Evolutionary conservation across 305 asterid species (phyloP), one percentile per base, ranked within the genome.

Genomic region (Rubia balearica): DNA sequence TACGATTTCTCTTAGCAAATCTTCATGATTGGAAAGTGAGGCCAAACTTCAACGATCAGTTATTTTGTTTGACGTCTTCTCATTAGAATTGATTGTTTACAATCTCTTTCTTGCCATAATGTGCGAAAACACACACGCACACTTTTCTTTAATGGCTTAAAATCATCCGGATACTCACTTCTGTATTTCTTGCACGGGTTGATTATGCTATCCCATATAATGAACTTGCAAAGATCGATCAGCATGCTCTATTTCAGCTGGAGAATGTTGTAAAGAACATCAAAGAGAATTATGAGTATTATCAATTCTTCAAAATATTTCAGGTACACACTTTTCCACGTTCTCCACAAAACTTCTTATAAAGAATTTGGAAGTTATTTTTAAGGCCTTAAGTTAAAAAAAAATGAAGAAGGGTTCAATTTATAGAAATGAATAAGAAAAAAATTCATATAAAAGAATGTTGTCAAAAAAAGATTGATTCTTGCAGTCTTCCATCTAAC

Each of bases 11-110:
- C 81, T 76, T 94, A 78, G 99, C 89, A 56, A 94, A 94, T 80
- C 89, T 94, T 75, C 99, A 91, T 36, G 99, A 94, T 77, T 94
- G 99, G 99, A 89, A 94, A 80, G 99, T 94, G 86, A 68, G 84
- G 67, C 74, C 40, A 43, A 56, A 48, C 33, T 38, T 55, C 69
- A 22, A 24, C 66, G 33, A 21, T 30, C n/a, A 2, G 9, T 63
- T 41, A 9, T 64, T 42, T 61, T 68, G 10, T 69, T 67, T 59
- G 8, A 43, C 38, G 51, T 13, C 10, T 64, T 40, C 51, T 27
- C 51, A 24, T 21, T 21, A 46, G 21, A 68, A 24, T 4, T 6
- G 43, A 19, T 30, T 7, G 22, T 36, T 30, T 45, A n/a, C n/a
- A 7, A 30, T 51, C 62, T 68, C 46, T 51, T 48, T 67, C 33